Evolutionary conservation across 441 rosid species (phyloP).

Genomic region (Eugenia klotzschiana): DNA sequence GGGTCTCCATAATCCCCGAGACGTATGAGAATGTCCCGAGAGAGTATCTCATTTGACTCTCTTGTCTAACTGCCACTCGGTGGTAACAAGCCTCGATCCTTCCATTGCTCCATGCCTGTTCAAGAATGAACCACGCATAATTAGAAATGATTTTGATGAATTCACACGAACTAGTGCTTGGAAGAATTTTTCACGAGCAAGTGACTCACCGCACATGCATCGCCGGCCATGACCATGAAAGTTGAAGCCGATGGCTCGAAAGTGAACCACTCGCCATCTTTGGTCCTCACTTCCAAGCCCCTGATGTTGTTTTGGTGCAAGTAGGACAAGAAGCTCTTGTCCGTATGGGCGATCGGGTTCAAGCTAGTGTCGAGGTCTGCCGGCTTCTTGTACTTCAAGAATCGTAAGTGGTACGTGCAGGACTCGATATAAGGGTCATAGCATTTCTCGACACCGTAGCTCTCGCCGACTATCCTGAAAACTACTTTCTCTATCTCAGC

Average conservation of each 20-base stretch:
- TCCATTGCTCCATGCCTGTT: constrained; percentile 11
- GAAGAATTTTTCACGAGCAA: background rate
- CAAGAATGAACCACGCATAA: background rate
- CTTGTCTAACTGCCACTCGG: background rate
- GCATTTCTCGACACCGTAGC: constrained; percentile 40
- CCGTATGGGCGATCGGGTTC: constrained; percentile 44
- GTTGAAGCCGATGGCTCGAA: constrained; percentile 34
- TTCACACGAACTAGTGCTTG: background rate
- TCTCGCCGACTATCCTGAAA: constrained; percentile 43
- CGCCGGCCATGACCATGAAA: constrained; percentile 48
- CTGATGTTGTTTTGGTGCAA: constrained; percentile 50
- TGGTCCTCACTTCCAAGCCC: constrained; percentile 36
- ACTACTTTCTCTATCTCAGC: constrained; percentile 28
- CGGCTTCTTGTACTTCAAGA: constrained; percentile 30
- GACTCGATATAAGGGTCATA: constrained; percentile 20
- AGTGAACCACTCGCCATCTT: constrained; percentile 34
- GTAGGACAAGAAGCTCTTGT: constrained; percentile 49
- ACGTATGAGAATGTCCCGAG: background rate
- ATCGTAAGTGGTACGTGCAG: constrained; percentile 39
- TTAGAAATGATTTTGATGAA: background rate
- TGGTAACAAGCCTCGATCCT: constrained; percentile 7
- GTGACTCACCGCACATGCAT: constrained; percentile 39
- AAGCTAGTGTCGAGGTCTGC: constrained; percentile 15
- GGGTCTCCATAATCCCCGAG: background rate
- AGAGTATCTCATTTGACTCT: background rate